Evolutionary conservation across 2,329 filamentous ascomycete species (phyloP).

Genomic region (Penicillium sp.): DNA sequence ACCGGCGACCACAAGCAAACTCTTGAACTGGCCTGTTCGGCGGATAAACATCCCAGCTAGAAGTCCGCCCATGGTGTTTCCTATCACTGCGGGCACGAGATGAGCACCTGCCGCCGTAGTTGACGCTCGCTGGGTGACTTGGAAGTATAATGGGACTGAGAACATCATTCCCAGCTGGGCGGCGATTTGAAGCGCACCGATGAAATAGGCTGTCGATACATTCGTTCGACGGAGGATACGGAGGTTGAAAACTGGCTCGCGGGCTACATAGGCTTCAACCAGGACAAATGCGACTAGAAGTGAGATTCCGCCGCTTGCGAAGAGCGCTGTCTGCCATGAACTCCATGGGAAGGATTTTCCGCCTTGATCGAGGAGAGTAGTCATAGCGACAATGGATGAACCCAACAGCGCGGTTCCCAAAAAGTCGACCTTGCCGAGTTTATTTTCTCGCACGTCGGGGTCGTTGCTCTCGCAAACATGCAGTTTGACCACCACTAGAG

Average conservation of each 20-base stretch:
- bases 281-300: constrained; percentile 27
- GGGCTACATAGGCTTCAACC: constrained; percentile 32
- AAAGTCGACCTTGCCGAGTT: constrained; percentile 57
- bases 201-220: constrained; percentile 33
- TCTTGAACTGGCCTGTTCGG: constrained; percentile 58
- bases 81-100: constrained; percentile 63
- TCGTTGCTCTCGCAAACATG: constrained; percentile 19
- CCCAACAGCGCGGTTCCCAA: constrained; percentile 51
- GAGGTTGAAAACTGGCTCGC: constrained; percentile 38
- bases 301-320: constrained; percentile 14
- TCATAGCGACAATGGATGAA: constrained; percentile 43
- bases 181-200: constrained; percentile 52
- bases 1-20: constrained; percentile 51
- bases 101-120: constrained; percentile 59
- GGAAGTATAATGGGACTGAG: constrained; percentile 66
- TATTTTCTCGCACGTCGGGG: neutral
- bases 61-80: constrained; percentile 62
- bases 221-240: constrained; percentile 34
- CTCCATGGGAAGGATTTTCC: constrained; percentile 42
- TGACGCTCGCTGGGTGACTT: constrained; percentile 56
- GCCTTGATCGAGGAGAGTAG: constrained; percentile 50
- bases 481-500: constrained; percentile 47
- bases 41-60: constrained; percentile 57
- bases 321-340: constrained; percentile 21
- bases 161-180: constrained; percentile 64